These are phyloP conservation scores for Myotisia sp. DNA, from an alignment of 2,329 filamentous ascomycete species.

Conservation along the genomic window DNA sequence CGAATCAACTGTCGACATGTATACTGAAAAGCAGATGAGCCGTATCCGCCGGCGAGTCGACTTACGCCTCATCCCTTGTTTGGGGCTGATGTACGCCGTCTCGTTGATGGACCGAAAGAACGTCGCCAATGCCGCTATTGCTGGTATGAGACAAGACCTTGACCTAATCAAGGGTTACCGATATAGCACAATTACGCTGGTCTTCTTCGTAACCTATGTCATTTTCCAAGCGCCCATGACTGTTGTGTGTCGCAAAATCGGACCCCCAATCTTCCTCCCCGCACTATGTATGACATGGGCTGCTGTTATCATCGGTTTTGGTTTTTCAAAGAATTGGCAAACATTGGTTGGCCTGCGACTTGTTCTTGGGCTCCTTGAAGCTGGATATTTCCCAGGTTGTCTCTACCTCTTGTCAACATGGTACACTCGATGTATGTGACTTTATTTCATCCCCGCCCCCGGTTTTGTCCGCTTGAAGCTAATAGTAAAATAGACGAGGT, in stretches of 20 bases:
- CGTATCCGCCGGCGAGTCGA: constrained; percentile 59
- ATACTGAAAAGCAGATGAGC: no score
- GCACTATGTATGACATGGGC: constrained; percentile 17
- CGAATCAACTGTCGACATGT: no score
- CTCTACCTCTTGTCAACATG: constrained; percentile 55
- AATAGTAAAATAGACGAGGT: constrained; percentile 16
- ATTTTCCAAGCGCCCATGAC: constrained; percentile 59
- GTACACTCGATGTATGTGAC: constrained; percentile 47
- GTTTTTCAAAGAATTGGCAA: constrained; percentile 42
- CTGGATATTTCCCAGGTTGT: constrained; percentile 49
- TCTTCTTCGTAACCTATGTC: constrained; percentile 63
- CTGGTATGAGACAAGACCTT: constrained; percentile 30
- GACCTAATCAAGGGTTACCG: constrained; percentile 16
- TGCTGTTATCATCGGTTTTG: constrained; percentile 35
- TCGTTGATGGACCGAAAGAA: constrained; percentile 66
- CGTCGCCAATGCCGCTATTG: constrained; percentile 55
- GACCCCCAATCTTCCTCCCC: constrained; percentile 26
- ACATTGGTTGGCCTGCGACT: constrained; percentile 43
- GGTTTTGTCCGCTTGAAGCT: constrained; percentile 14
- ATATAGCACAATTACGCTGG: constrained; percentile 46
- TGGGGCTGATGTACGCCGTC: constrained; percentile 55
- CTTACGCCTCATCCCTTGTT: constrained; percentile 43
- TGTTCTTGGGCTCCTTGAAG: constrained; percentile 50
- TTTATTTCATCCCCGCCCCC: neutral
- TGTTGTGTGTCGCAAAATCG: constrained; percentile 51